A percentile compares a stretch with the other conserved stretches of the same genome.
These are phyloP conservation scores for Sugiyamaella neomexicana DNA, from an alignment of 1,139 yeast species.

Conservation along the genomic window DNA sequence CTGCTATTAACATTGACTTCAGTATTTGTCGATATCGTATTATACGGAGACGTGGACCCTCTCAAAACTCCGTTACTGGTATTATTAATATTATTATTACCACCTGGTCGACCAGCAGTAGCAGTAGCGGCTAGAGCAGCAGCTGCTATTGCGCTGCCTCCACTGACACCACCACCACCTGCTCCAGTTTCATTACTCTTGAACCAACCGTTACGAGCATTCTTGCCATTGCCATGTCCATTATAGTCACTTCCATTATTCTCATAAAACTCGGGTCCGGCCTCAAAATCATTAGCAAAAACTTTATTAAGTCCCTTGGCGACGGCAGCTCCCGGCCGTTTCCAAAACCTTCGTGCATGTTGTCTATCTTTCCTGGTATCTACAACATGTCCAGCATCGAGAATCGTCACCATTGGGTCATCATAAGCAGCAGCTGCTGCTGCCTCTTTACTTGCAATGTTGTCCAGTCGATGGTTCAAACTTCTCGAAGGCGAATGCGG, in stretches of 20 bases:
- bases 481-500: conserved; percentile 6
- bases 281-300: conserved; percentile 34
- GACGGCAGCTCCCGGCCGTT: conserved; percentile 41
- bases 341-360: conserved; percentile 38
- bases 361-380: conserved; percentile 14
- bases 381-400: conserved; percentile 29
- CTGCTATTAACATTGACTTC: not conserved
- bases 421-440: conserved; percentile 23
- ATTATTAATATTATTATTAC: not conserved
- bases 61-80: not conserved
- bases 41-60: conserved; percentile 6
- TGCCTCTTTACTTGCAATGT: not conserved
- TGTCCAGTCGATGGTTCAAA: not conserved
- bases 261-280: conserved; percentile 22
- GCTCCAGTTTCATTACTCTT: conserved; percentile 13
- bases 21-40: not conserved
- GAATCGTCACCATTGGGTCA: conserved; percentile 38
- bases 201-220: conserved; percentile 23
- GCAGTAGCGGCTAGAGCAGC: conserved; percentile 13
- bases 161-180: conserved; percentile 1
- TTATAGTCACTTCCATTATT: conserved; percentile 11
- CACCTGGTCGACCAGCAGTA: conserved; percentile 9
- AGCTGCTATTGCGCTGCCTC: conserved; percentile 6
- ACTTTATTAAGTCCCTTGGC: conserved; percentile 43
- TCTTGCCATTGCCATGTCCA: conserved; percentile 2